Evolutionary conservation across 192 early-diverging fungal genomes (phyloP).

Genomic region (Obelidium mucronatum): DNA sequence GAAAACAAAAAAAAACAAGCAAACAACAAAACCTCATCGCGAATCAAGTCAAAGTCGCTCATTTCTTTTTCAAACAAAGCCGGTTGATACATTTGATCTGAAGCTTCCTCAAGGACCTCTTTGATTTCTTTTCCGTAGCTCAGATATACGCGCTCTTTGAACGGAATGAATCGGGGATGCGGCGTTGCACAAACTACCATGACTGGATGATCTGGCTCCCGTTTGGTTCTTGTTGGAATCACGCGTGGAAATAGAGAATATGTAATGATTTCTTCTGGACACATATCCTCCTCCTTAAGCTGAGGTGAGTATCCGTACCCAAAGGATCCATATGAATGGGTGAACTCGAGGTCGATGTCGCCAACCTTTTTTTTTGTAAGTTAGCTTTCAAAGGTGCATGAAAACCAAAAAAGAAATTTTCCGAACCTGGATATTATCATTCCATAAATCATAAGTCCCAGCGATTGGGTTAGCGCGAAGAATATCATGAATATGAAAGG

Average conservation of each 20-base stretch:
- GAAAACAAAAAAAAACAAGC: not conserved
- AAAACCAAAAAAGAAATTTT: conserved; percentile 37
- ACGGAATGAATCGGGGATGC: conserved; percentile 52
- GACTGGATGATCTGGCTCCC: conserved; percentile 43
- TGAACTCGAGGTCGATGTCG: conserved; percentile 53
- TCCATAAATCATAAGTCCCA: conserved; percentile 48
- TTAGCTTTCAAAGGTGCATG: conserved; percentile 40
- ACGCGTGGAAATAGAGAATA: conserved; percentile 58
- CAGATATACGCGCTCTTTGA: conserved; percentile 41
- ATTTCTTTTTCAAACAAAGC: conserved; percentile 32
- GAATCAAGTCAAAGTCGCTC: conserved; percentile 11
- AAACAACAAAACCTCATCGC: conserved; percentile 20
- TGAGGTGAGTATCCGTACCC: conserved; percentile 57
- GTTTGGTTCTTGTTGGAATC: conserved; percentile 38
- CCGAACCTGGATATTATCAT: conserved; percentile 33
- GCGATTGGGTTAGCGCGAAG: conserved; percentile 49
- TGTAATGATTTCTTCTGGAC: conserved; percentile 41
- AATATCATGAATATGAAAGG: conserved; percentile 60
- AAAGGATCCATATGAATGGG: conserved; percentile 56
- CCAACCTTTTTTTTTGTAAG: conserved; percentile 38
- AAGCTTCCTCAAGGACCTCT: conserved; percentile 24
- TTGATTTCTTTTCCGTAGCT: conserved; percentile 40
- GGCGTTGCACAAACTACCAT: conserved; percentile 47
- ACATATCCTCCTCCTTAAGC: conserved; percentile 44
- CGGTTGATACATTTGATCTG: conserved; percentile 8